Base-by-base conservation (phyloP, 2,329 filamentous ascomycete species). In the Colletotrichum chrysophilum region DNA sequence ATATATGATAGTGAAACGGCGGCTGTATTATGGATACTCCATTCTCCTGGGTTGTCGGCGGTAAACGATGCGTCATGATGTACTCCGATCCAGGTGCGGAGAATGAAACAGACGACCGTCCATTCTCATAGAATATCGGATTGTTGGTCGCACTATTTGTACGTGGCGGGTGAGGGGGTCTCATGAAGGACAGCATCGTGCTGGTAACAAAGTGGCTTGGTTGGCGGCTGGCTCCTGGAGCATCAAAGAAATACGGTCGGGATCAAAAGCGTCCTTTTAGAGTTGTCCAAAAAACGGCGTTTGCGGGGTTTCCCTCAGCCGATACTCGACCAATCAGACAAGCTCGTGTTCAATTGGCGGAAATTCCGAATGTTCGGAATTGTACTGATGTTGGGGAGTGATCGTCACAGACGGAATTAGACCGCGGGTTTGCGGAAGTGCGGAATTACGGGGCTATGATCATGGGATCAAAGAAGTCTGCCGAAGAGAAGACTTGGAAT, bases 1-100 rank as follows among this genome's bases (percentile, higher is more conserved):
- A 74, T 70, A 81, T 71, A 69, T 81, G 80, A 36, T 76, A 78
- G 67, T 81, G 80, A 34, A 78, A 77, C 6, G 80, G 80, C 34
- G 80, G 80, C 24, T 71, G 34, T 34, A 80, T 70, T 8, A 81
- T 77, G n/a, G 77, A 78, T 21, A 65, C 77, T 21, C 65, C 70
- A 13, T 68, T 52, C 16, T 61, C 70, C 9, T 34, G 7, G 55
- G 28, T 73, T 14, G 70, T 73, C 9, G 79, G 78, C 14, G 77
- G 78, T 21, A 78, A 66, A 28, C 68, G 74, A 56, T 80, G 74
- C n/a, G 72, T 78, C 66, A 79, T 74, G 13, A 78, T 52, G 72
- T 78, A 80, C 16, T 78, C 56, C 14, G 79, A 76, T 2, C 74
- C 77, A 9, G 77, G 74, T 7, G 67, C 65, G 13, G 76, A 72